phyloP scores from a whole-genome alignment of 2,329 filamentous ascomycete genomes.

The Teratosphaeria gauchensis region DNA sequence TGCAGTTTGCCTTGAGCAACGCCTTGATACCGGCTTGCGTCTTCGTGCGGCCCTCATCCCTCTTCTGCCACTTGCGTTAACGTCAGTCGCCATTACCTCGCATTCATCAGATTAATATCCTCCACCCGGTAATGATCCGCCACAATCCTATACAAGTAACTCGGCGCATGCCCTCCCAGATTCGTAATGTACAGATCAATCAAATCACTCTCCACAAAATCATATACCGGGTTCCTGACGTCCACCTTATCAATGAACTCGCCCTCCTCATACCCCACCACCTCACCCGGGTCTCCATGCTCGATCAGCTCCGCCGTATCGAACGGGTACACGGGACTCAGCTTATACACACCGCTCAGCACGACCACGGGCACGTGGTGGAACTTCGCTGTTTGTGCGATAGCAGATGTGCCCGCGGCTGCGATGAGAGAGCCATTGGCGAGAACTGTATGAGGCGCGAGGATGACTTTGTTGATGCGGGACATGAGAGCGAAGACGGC shows the following conservation, averaged over 20 bases:
- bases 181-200: conserved; percentile 82
- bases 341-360: conserved; percentile 83
- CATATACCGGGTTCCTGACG: conserved; percentile 68
- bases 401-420: conserved; percentile 70
- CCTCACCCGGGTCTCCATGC: conserved; percentile 69
- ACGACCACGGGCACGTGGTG: conserved; percentile 80
- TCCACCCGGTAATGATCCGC: conserved; percentile 67
- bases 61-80: too few relatives aligned
- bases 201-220: conserved; percentile 68
- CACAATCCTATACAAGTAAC: conserved; percentile 64
- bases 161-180: conserved; percentile 60
- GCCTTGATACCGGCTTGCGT: too few relatives aligned
- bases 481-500: conserved; percentile 92
- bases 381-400: conserved; percentile 75
- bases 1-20: too few relatives aligned
- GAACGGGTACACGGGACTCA: conserved; percentile 82
- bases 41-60: too few relatives aligned
- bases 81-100: neutral
- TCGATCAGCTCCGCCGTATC: conserved; percentile 70
- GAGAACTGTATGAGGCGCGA: conserved; percentile 78
- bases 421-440: conserved; percentile 81
- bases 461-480: conserved; percentile 86
- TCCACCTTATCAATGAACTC: conserved; percentile 68
- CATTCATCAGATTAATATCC: conserved; percentile 47
- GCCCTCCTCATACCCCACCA: conserved; percentile 70